Conservation (phyloP, 2,329 filamentous ascomycete genomes). For the Claviceps sp. region DNA sequence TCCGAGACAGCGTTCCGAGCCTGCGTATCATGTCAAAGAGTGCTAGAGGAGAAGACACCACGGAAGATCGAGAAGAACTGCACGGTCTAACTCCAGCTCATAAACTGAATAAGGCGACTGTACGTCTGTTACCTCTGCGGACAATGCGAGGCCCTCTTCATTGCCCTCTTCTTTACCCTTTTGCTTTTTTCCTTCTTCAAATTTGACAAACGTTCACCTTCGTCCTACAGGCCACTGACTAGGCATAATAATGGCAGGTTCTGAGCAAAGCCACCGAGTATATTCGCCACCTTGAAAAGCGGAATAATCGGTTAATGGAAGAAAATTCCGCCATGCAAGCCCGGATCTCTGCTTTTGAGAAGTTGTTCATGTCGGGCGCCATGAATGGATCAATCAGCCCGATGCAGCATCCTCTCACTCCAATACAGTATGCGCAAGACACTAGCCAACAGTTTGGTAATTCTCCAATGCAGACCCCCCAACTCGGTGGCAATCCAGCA, state of each 20-base stretch:
- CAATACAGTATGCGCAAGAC: slow-evolving; percentile 34
- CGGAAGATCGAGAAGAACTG: slow-evolving; percentile 61
- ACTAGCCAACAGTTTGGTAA: slow-evolving; percentile 31
- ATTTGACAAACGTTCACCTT: not conserved
- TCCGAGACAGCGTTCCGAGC: slow-evolving; percentile 85
- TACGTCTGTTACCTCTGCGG: slow-evolving; percentile 18
- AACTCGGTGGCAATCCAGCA: slow-evolving; percentile 24
- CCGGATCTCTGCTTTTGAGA: slow-evolving; percentile 61
- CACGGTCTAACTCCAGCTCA: slow-evolving; percentile 73
- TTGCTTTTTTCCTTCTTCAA: too few species aligned
- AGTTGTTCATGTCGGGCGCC: slow-evolving; percentile 66
- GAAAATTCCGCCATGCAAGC: slow-evolving; percentile 71
- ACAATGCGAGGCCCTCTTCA: not conserved
- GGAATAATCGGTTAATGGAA: slow-evolving; percentile 68
- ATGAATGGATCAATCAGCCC: slow-evolving; percentile 48
- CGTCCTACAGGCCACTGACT: not conserved
- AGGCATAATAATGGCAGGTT: slow-evolving; percentile 32
- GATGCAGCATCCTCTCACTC: slow-evolving; percentile 39
- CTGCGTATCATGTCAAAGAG: slow-evolving; percentile 72
- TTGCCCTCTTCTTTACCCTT: not conserved
- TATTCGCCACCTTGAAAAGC: slow-evolving; percentile 84
- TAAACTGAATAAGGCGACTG: slow-evolving; percentile 96
- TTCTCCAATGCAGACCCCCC: slow-evolving; percentile 29
- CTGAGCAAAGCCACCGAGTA: slow-evolving; percentile 94
- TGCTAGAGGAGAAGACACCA: slow-evolving; percentile 51